Evolutionary conservation across 345 rosid species (phyloP).

Genomic region (Brassica juncea): DNA sequence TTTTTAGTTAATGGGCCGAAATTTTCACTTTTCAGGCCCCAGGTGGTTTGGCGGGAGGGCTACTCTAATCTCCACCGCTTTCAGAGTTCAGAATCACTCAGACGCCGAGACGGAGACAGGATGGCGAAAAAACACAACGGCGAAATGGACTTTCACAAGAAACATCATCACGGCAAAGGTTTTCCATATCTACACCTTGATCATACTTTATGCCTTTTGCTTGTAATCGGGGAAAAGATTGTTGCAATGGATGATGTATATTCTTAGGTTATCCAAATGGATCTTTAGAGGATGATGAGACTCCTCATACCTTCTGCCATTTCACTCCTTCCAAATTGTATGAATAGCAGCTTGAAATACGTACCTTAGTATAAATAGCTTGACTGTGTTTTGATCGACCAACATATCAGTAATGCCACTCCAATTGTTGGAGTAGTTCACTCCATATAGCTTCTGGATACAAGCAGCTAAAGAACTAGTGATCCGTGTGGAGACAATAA

Average conservation of each 20-base stretch:
- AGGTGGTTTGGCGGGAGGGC: background rate
- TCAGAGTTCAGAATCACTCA: background rate
- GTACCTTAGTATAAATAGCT: constrained; percentile 11
- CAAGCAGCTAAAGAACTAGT: too few relatives aligned
- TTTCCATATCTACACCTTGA: background rate
- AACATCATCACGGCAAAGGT: constrained; percentile 70
- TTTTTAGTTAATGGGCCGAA: background rate
- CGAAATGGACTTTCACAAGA: constrained; percentile 60
- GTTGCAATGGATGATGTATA: background rate
- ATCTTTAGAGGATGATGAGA: constrained; percentile 67
- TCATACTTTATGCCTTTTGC: too few relatives aligned
- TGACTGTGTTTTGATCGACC: too few relatives aligned
- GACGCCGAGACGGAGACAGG: constrained; percentile 19
- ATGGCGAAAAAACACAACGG: constrained; percentile 71
- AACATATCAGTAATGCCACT: too few relatives aligned
- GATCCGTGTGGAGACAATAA: too few relatives aligned
- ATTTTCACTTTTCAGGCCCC: background rate
- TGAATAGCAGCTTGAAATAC: constrained; percentile 16
- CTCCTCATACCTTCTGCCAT: constrained; percentile 21
- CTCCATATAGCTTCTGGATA: too few relatives aligned
- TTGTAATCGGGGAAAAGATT: background rate
- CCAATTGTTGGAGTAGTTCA: too few relatives aligned
- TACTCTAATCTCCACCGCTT: background rate
- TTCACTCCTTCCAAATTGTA: too few relatives aligned
- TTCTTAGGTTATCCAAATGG: too few relatives aligned